Percentiles rank a stretch among this genome's conserved stretches.
phyloP scores from a whole-genome alignment of 768 basidiomycete genomes.

The Russula abietina region DNA sequence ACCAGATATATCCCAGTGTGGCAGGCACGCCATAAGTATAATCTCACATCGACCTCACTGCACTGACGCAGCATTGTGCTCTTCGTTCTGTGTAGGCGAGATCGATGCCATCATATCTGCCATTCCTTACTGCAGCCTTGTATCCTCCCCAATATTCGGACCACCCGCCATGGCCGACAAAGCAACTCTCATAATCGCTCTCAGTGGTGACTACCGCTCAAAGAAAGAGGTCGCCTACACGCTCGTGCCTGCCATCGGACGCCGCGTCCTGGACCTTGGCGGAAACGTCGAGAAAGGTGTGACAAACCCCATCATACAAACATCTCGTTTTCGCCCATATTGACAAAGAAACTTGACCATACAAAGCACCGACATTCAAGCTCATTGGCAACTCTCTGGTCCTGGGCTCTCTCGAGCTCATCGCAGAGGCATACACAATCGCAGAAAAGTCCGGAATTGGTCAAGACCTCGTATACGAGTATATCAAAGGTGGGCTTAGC shows the following conservation, averaged over 20 bases:
- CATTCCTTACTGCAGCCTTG: constrained; percentile 53
- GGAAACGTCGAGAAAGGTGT: constrained; percentile 84
- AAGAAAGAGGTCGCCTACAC: constrained; percentile 76
- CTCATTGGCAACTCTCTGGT: constrained; percentile 77
- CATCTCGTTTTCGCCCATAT: background rate
- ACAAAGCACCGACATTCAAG: constrained; percentile 63
- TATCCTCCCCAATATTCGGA: constrained; percentile 76
- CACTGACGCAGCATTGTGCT: background rate
- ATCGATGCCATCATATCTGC: constrained; percentile 62
- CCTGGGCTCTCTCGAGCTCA: constrained; percentile 67
- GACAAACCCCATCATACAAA: background rate
- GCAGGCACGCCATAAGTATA: constrained; percentile 35
- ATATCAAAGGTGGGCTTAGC: constrained; percentile 48
- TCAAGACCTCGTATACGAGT: constrained; percentile 46
- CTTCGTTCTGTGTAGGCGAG: constrained; percentile 41
- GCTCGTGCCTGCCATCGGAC: constrained; percentile 73
- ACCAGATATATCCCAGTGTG: constrained; percentile 50
- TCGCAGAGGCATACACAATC: constrained; percentile 80
- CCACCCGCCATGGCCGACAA: constrained; percentile 59
- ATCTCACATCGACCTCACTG: background rate
- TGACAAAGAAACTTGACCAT: background rate
- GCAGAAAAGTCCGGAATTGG: constrained; percentile 81
- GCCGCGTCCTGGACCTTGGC: constrained; percentile 76
- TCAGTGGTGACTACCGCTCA: constrained; percentile 75
- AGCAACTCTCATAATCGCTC: constrained; percentile 61